Evolutionary conservation across 1,284 basidiomycete genomes (phyloP).

Genomic region (Agroathelia rolfsii): DNA sequence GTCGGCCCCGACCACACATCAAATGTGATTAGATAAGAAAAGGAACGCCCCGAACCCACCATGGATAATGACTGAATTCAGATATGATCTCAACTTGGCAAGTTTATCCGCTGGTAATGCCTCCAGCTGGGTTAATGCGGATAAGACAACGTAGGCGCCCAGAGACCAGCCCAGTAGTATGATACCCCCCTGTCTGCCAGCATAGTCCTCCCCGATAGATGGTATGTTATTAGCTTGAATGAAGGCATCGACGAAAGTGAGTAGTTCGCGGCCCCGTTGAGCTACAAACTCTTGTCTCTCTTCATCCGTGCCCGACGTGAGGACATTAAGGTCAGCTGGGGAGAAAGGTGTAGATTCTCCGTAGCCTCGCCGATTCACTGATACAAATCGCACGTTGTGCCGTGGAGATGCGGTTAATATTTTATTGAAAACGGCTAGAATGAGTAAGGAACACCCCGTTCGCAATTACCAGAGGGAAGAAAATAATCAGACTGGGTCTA

Average conservation of each 20-base stretch:
- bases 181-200: slow-evolving; percentile 22
- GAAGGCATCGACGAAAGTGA: slow-evolving; percentile 23
- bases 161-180: slow-evolving; percentile 29
- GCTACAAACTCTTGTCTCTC: too few species aligned
- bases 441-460: too few species aligned
- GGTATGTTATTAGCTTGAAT: slow-evolving; percentile 20
- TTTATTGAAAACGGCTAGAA: slow-evolving; percentile 13
- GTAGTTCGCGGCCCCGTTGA: slow-evolving; percentile 24
- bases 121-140: slow-evolving; percentile 19
- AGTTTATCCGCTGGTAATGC: slow-evolving; percentile 14
- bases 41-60: slow-evolving; percentile 14
- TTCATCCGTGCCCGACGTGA: slow-evolving; percentile 16
- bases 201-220: slow-evolving; percentile 16
- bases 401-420: slow-evolving; percentile 11
- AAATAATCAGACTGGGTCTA: too few species aligned
- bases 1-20: too few species aligned
- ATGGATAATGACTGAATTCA: slow-evolving; percentile 21
- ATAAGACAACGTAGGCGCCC: slow-evolving; percentile 17
- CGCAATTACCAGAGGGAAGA: too few species aligned
- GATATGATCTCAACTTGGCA: slow-evolving; percentile 13
- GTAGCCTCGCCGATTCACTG: slow-evolving; percentile 17
- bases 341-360: slow-evolving; percentile 15
- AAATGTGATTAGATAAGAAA: too few species aligned
- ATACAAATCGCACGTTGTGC: slow-evolving; percentile 16
- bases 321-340: slow-evolving; percentile 12